Conservation (phyloP, 768 basidiomycete genomes). For the Phanerodontia chrysosporium region DNA sequence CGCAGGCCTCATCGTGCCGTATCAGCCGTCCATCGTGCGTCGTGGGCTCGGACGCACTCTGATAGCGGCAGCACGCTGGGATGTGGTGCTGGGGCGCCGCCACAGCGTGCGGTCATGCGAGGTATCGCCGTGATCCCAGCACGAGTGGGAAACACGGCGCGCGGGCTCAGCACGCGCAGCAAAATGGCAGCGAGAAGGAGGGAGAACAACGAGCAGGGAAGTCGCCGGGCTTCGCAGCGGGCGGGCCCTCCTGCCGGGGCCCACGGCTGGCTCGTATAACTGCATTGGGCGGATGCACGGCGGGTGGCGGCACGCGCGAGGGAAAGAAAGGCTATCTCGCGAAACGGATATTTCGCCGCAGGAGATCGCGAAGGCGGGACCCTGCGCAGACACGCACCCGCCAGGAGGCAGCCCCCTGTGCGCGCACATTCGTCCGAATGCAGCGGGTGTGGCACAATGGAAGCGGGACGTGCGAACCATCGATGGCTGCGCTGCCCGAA, state of each 20-base stretch:
- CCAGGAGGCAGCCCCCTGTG: background rate
- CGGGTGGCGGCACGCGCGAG: background rate
- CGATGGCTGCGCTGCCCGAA: background rate
- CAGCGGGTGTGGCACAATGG: background rate
- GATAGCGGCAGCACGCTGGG: background rate
- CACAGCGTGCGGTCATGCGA: background rate
- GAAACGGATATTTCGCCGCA: background rate
- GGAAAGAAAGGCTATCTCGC: background rate
- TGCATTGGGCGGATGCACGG: background rate
- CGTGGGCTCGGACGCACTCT: background rate
- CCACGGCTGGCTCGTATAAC: background rate
- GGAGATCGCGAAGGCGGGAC: background rate
- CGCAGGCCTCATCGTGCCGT: background rate
- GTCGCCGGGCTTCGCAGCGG: background rate
- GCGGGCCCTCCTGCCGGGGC: background rate
- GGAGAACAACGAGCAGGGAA: background rate
- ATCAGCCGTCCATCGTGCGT: too few relatives aligned
- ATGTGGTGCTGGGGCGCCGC: too few relatives aligned
- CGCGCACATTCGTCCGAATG: background rate
- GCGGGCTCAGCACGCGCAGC: background rate
- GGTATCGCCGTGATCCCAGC: background rate
- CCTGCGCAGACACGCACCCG: background rate
- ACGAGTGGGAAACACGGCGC: background rate
- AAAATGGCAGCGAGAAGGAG: background rate
- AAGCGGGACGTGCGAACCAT: background rate